Evolutionary conservation across 2,329 filamentous ascomycete genomes (phyloP).

Genomic region (Verticillium zaregamsianum): DNA sequence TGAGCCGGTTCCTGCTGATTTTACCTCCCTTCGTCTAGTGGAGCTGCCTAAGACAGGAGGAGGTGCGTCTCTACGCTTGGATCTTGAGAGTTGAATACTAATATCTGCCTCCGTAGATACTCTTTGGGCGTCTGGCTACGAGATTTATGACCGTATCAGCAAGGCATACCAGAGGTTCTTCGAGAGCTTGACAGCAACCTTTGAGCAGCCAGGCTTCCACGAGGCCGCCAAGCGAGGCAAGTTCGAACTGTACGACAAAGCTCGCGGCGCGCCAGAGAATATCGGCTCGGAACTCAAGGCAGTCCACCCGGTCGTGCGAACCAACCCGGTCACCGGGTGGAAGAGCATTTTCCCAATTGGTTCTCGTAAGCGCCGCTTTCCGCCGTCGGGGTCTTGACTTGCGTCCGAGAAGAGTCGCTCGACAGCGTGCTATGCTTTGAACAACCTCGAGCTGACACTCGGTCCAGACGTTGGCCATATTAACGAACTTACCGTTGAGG

Average conservation of each 20-base stretch:
- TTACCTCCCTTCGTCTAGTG: slow-evolving; percentile 54
- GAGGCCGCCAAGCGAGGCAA: slow-evolving; percentile 26
- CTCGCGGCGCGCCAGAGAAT: slow-evolving; percentile 35
- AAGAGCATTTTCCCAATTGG: slow-evolving; percentile 41
- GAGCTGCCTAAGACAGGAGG: slow-evolving; percentile 53
- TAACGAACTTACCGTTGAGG: slow-evolving; percentile 36
- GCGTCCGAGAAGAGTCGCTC: too few relatives aligned
- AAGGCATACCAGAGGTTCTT: slow-evolving; percentile 46
- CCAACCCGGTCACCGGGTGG: slow-evolving; percentile 61
- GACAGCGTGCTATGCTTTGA: too few relatives aligned
- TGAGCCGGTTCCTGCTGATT: slow-evolving; percentile 56
- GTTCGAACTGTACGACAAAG: slow-evolving; percentile 25
- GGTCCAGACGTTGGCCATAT: slow-evolving; percentile 29
- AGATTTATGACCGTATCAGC: slow-evolving; percentile 53
- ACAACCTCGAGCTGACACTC: slow-evolving; percentile 5
- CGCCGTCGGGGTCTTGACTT: too few relatives aligned
- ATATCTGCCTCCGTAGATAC: slow-evolving; percentile 34
- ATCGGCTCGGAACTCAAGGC: slow-evolving; percentile 42
- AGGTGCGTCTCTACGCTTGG: slow-evolving; percentile 4
- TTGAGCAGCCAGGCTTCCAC: slow-evolving; percentile 31
- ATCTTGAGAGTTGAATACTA: not conserved
- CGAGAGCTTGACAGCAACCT: slow-evolving; percentile 46
- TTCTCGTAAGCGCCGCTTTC: slow-evolving; percentile 7
- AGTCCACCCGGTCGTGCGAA: slow-evolving; percentile 53
- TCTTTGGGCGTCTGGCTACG: slow-evolving; percentile 60